phyloP scores from a whole-genome alignment of 139 green algal genomes.

The Yamagishiella unicocca region DNA sequence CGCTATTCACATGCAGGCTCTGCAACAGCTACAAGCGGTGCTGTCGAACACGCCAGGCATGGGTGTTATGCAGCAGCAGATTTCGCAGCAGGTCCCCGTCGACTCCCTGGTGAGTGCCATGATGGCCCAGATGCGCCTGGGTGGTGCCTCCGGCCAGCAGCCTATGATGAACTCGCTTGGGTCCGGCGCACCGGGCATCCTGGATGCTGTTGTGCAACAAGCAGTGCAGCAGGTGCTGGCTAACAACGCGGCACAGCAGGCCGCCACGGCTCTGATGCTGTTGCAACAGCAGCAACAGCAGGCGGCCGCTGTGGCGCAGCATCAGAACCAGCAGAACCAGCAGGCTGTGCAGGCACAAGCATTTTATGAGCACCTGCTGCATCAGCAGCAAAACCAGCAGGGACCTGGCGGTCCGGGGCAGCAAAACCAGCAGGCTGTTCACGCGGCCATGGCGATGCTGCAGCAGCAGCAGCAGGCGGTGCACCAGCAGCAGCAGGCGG shows the following conservation, averaged over 20 bases:
- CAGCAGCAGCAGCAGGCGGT: slow-evolving; percentile 31
- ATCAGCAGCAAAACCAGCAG: not conserved
- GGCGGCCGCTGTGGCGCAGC: slow-evolving; percentile 4
- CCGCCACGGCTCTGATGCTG: not conserved
- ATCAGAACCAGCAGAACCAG: slow-evolving; percentile 37
- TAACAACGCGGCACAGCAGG: slow-evolving; percentile 47
- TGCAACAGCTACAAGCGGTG: slow-evolving; percentile 39
- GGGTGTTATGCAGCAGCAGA: not conserved
- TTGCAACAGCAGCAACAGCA: slow-evolving; percentile 39
- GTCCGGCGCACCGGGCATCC: not conserved
- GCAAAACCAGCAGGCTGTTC: not conserved
- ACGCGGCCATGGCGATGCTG: slow-evolving; percentile 24
- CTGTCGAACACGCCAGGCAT: not conserved
- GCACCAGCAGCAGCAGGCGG: not conserved
- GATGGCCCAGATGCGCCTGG: slow-evolving; percentile 25
- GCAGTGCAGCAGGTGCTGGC: slow-evolving; percentile 44
- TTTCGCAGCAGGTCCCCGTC: not conserved
- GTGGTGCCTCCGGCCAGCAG: not conserved
- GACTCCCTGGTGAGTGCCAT: not conserved
- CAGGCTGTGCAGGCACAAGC: not conserved
- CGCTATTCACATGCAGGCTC: not conserved
- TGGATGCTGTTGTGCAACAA: slow-evolving; percentile 27
- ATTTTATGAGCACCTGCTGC: slow-evolving; percentile 34
- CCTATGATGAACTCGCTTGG: not conserved
- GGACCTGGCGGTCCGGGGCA: not conserved